Conservation (phyloP, 2,329 filamentous ascomycete genomes). For the Fusarium hostae region DNA sequence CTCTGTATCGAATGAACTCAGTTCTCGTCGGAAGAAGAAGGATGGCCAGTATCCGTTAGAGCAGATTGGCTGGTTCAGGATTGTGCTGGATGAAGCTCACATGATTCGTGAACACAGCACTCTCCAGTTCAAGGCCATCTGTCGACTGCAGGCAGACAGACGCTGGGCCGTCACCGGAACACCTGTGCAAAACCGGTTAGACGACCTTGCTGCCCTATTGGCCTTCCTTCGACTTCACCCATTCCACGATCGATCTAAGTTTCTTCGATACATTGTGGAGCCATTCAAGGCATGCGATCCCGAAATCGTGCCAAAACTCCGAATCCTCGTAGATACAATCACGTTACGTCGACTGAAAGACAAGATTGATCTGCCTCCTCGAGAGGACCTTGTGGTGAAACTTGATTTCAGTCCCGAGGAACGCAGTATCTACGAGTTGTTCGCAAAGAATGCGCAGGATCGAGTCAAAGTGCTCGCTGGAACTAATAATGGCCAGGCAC, state of each 20-base stretch:
- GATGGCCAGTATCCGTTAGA: constrained; percentile 72
- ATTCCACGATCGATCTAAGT: constrained; percentile 81
- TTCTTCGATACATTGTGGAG: constrained; percentile 81
- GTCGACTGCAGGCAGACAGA: constrained; percentile 79
- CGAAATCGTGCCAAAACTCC: constrained; percentile 84
- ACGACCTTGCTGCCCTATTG: constrained; percentile 87
- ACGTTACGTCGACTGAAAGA: constrained; percentile 93
- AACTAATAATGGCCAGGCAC: constrained; percentile 66
- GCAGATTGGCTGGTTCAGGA: constrained; percentile 89
- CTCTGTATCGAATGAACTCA: constrained; percentile 83
- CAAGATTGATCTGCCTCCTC: constrained; percentile 82
- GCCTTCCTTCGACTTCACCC: constrained; percentile 86
- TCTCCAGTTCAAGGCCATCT: constrained; percentile 85
- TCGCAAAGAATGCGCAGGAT: constrained; percentile 82
- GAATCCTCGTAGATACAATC: constrained; percentile 92
- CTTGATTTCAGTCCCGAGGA: constrained; percentile 83
- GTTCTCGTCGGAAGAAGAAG: constrained; percentile 70
- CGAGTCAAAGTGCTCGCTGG: constrained; percentile 80
- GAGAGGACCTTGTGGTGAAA: constrained; percentile 76
- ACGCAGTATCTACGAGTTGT: constrained; percentile 81
- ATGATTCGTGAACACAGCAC: constrained; percentile 89
- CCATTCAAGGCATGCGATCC: constrained; percentile 90
- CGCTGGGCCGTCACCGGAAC: constrained; percentile 98
- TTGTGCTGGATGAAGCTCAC: constrained; percentile 94
- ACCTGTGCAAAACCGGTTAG: constrained; percentile 91